Evolutionary conservation across 78 protist species (phyloP).

Genomic region (Ministeria vibrans): DNA sequence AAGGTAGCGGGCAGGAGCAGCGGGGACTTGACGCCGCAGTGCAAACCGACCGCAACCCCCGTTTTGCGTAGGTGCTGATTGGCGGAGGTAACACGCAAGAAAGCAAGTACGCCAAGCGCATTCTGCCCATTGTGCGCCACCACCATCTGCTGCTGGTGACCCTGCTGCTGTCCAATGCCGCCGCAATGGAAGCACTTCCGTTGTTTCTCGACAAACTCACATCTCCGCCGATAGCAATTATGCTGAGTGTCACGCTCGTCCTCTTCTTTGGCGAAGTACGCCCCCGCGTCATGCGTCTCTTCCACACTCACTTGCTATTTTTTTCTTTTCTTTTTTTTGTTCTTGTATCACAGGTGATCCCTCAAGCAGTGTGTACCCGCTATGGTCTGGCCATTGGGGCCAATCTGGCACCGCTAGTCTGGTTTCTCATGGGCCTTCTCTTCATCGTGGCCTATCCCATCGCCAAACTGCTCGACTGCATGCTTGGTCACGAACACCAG

Average conservation of each 20-base stretch:
- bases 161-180: slow-evolving; percentile 57
- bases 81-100: not conserved
- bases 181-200: slow-evolving; percentile 69
- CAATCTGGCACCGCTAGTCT: slow-evolving; percentile 35
- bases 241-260: slow-evolving; percentile 42
- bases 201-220: slow-evolving; percentile 51
- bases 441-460: not conserved
- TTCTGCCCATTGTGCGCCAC: slow-evolving; percentile 13
- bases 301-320: not conserved
- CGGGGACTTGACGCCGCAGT: no score
- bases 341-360: slow-evolving; percentile 20
- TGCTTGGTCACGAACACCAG: not conserved
- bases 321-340: not conserved
- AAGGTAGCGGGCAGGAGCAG: not conserved
- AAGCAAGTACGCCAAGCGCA: not conserved
- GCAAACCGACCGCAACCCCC: no score
- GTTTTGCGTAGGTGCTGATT: not conserved
- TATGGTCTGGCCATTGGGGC: slow-evolving; percentile 65
- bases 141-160: slow-evolving; percentile 62
- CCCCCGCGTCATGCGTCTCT: not conserved
- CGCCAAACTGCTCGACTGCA: not conserved
- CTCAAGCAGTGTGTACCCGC: slow-evolving; percentile 48
- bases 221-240: slow-evolving; percentile 36
- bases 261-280: slow-evolving; percentile 63
- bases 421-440: not conserved